These are phyloP conservation scores for Phragmites australis DNA, from an alignment of 176 grass and related monocot species.

Conservation along the genomic window DNA sequence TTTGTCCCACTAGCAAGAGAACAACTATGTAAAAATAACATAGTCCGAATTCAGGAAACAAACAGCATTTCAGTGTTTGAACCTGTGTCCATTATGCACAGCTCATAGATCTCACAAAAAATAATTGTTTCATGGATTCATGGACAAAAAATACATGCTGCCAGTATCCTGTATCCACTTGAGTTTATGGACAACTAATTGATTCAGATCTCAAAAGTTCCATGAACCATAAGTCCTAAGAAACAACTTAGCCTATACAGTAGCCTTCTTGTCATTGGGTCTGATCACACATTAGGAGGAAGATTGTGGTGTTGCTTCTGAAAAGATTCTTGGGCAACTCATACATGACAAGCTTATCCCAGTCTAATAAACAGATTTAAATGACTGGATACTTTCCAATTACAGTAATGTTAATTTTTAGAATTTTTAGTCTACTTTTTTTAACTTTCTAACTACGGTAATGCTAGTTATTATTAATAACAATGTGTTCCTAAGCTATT, in stretches of 20 bases:
- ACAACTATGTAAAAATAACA: neutral
- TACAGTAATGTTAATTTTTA: too few relatives aligned
- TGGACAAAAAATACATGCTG: neutral
- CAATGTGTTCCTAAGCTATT: neutral
- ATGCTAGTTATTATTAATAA: neutral
- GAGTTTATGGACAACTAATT: too few relatives aligned
- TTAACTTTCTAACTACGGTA: neutral
- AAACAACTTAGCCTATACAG: too few relatives aligned
- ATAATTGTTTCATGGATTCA: too few relatives aligned
- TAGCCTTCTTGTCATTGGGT: neutral
- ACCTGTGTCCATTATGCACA: neutral
- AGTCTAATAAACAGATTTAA: too few relatives aligned
- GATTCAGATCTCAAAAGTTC: neutral
- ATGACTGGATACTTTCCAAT: too few relatives aligned
- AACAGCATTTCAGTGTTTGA: neutral
- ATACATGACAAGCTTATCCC: too few relatives aligned
- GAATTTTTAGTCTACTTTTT: neutral
- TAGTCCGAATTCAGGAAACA: neutral
- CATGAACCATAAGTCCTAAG: neutral
- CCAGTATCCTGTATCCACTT: neutral
- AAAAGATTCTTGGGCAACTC: neutral
- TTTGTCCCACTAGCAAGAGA: neutral
- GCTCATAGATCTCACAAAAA: neutral
- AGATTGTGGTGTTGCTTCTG: neutral
- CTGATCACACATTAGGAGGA: neutral